A percentile compares a stretch with the other conserved stretches of the same genome.
These are phyloP conservation scores for Saccharomycopsis hybrid DNA, from an alignment of 1,139 yeast genomes.

Conservation along the genomic window DNA sequence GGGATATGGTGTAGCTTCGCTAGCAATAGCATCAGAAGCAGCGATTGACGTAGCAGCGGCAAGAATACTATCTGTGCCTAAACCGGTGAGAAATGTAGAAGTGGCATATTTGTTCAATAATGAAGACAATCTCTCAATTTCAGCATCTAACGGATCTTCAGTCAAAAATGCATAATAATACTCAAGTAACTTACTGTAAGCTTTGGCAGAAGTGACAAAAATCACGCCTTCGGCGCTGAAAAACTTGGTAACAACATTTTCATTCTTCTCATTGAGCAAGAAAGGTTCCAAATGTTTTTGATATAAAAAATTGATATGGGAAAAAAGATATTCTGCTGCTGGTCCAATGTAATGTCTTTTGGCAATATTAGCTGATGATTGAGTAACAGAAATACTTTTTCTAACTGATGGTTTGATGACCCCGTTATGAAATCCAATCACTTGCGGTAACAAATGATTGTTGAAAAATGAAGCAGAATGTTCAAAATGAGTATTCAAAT, in stretches of 20 bases:
- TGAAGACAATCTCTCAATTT: constrained; percentile 15
- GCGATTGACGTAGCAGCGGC: not conserved
- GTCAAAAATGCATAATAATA: constrained; percentile 18
- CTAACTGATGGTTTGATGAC: too few species aligned
- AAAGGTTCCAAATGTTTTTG: constrained; percentile 1
- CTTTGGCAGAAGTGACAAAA: not conserved
- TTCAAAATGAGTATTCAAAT: too few species aligned
- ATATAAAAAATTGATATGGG: not conserved
- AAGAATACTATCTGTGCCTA: not conserved
- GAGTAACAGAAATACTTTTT: not conserved
- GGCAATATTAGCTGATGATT: not conserved
- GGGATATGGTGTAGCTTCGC: not conserved
- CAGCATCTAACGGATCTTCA: constrained; percentile 19
- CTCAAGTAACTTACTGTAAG: not conserved
- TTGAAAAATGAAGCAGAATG: too few species aligned
- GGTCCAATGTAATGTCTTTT: not conserved
- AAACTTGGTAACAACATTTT: constrained; percentile 2
- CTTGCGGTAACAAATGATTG: too few species aligned
- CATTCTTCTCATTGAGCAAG: constrained; percentile 4
- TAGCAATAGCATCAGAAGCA: not conserved
- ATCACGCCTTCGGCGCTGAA: not conserved
- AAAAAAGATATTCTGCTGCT: not conserved
- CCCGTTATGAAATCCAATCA: too few species aligned
- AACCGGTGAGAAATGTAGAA: not conserved
- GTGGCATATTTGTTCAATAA: constrained; percentile 14